Evolutionary conservation across 2,329 filamentous ascomycete genomes (phyloP).

Genomic region (Cladosporium sp.): DNA sequence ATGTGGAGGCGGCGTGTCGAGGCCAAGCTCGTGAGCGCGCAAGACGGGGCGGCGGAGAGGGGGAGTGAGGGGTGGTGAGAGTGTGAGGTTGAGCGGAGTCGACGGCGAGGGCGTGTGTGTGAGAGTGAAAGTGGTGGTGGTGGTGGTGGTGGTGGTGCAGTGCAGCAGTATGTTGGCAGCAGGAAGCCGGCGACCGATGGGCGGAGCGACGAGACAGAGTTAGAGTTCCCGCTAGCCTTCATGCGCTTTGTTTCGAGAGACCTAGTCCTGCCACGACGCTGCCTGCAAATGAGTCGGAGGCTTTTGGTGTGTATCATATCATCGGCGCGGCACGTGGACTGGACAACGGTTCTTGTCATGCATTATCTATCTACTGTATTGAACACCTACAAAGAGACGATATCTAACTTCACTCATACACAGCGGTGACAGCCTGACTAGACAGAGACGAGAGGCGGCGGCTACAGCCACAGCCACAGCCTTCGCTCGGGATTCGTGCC

Average conservation of each 20-base stretch:
- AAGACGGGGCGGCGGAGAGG: not conserved
- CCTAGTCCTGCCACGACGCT: not conserved
- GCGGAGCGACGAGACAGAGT: not conserved
- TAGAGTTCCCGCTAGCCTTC: constrained; percentile 2
- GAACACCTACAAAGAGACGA: not conserved
- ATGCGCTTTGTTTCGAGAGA: not conserved
- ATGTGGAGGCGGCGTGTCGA: not conserved
- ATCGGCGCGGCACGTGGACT: not conserved
- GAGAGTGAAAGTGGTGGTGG: not conserved
- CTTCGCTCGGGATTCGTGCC: not conserved
- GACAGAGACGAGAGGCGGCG: not conserved
- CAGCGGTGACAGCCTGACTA: not conserved
- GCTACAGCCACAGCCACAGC: not conserved
- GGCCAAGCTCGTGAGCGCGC: not conserved
- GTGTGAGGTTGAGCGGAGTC: not conserved
- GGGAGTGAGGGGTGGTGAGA: not conserved
- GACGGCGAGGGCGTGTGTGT: not conserved
- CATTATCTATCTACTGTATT: not conserved
- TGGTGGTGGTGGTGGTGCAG: not conserved
- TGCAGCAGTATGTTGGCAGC: not conserved
- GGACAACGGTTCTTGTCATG: not conserved
- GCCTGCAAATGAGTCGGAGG: not conserved
- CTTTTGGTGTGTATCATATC: not conserved
- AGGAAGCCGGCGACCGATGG: not conserved
- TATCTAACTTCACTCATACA: not conserved